Percentiles rank a stretch among this genome's conserved stretches.
Conservation (phyloP, 179 eudicot genomes). For the Beta macrorhiza region DNA sequence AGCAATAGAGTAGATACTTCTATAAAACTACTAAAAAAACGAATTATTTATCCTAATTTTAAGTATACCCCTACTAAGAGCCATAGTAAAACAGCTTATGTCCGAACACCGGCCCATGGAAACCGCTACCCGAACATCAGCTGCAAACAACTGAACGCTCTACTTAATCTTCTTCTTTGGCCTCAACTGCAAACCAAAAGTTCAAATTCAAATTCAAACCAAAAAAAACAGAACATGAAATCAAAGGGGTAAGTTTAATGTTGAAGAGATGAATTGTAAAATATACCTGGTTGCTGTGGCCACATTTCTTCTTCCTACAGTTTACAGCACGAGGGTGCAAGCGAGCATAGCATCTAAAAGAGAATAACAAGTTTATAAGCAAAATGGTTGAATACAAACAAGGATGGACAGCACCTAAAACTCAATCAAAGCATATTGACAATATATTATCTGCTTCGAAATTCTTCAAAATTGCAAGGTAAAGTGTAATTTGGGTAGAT, state of each 20-base stretch:
- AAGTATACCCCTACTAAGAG: not conserved
- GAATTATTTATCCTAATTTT: not conserved
- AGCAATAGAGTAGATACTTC: not conserved
- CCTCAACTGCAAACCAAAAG: conserved; percentile 39
- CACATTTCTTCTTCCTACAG: conserved; percentile 58
- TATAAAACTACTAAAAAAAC: not conserved
- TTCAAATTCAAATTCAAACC: not conserved
- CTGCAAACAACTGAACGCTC: conserved; percentile 16
- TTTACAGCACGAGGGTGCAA: conserved; percentile 52
- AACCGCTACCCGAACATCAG: not conserved
- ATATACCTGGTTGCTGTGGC: conserved; percentile 56
- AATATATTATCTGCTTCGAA: too few relatives aligned
- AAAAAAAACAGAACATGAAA: not conserved
- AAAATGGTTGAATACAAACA: not conserved
- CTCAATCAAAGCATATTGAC: too few relatives aligned
- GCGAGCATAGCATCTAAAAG: conserved; percentile 50
- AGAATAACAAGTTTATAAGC: not conserved
- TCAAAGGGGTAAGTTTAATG: not conserved
- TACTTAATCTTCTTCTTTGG: conserved; percentile 51
- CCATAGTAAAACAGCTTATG: conserved; percentile 7
- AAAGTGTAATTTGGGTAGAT: too few relatives aligned
- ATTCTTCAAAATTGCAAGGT: too few relatives aligned
- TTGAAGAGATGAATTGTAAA: too few relatives aligned
- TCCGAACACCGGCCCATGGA: not conserved
- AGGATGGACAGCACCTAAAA: not conserved